Conservation (phyloP, 2,329 filamentous ascomycete genomes). For the Claviceps monticola region DNA sequence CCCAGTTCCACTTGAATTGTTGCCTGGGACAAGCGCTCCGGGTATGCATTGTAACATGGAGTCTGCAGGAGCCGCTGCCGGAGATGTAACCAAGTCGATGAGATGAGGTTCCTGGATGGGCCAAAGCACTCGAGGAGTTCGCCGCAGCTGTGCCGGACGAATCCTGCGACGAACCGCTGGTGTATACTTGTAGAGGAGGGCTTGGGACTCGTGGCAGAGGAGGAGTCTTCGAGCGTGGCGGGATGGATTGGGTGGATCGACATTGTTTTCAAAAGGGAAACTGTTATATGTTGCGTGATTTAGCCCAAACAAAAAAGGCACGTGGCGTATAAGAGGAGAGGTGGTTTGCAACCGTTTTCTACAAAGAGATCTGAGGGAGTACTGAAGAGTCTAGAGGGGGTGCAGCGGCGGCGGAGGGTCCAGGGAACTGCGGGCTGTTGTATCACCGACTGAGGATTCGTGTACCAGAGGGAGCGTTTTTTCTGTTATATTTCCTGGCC, state of each 20-base stretch:
- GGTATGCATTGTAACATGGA: constrained; percentile 1
- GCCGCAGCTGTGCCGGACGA: constrained; percentile 4
- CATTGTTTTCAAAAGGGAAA: no score
- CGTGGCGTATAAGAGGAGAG: no score
- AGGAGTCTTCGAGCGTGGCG: background rate
- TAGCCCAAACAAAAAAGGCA: no score
- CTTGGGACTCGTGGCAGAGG: background rate
- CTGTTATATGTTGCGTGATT: background rate
- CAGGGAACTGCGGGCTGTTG: no score
- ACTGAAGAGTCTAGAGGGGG: no score
- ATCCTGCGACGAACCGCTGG: constrained; percentile 5
- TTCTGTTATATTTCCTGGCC: no score
- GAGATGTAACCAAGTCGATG: constrained; percentile 1
- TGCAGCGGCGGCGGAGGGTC: no score
- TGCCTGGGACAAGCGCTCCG: background rate
- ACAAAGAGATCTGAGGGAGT: no score
- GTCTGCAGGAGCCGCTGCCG: constrained; percentile 2
- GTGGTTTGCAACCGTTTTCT: no score
- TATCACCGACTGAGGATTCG: no score
- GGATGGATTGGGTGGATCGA: background rate
- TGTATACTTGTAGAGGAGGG: constrained; percentile 1
- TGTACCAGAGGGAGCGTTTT: no score
- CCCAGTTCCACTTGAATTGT: background rate
- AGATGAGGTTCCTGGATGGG: background rate
- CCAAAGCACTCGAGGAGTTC: constrained; percentile 6